A percentile compares a stretch with the other conserved stretches of the same genome.
Conservation (phyloP, 2,329 filamentous ascomycete species). For the Penicillium sp. region DNA sequence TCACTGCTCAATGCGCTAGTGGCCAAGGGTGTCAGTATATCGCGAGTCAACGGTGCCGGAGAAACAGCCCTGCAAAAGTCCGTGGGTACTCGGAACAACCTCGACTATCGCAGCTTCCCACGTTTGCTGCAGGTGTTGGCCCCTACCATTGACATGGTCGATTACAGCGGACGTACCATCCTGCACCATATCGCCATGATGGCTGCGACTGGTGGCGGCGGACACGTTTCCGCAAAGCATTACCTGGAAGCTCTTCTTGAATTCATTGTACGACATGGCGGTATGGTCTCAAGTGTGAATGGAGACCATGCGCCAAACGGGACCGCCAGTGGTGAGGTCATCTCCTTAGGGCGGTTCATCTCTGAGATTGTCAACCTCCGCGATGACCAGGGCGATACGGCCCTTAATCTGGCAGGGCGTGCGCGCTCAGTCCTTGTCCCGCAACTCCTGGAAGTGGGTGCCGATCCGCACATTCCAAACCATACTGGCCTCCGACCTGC, state of each 20-base stretch:
- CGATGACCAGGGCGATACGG: conserved; percentile 92
- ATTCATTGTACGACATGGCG: conserved; percentile 86
- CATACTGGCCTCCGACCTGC: conserved; percentile 81
- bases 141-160: conserved; percentile 84
- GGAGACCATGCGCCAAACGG: conserved; percentile 29
- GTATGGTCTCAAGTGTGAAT: conserved; percentile 50
- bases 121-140: conserved; percentile 86
- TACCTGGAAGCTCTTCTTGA: conserved; percentile 93
- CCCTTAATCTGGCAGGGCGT: conserved; percentile 86
- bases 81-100: conserved; percentile 88
- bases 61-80: conserved; percentile 93
- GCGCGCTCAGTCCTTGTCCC: conserved; percentile 97
- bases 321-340: conserved; percentile 57
- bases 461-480: conserved; percentile 89
- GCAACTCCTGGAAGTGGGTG: conserved; percentile 92
- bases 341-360: conserved; percentile 91
- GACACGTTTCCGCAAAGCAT: conserved; percentile 80
- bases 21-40: conserved; percentile 79
- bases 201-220: conserved; percentile 90
- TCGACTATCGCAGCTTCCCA: conserved; percentile 86
- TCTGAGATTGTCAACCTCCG: conserved; percentile 95
- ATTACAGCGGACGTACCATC: conserved; percentile 86
- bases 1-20: conserved; percentile 79
- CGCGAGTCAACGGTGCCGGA: conserved; percentile 81
- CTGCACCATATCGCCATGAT: conserved; percentile 95